A percentile compares a stretch with the other conserved stretches of the same genome.
phyloP scores from a whole-genome alignment of 2,329 filamentous ascomycete species.

The Colletotrichum melonis region DNA sequence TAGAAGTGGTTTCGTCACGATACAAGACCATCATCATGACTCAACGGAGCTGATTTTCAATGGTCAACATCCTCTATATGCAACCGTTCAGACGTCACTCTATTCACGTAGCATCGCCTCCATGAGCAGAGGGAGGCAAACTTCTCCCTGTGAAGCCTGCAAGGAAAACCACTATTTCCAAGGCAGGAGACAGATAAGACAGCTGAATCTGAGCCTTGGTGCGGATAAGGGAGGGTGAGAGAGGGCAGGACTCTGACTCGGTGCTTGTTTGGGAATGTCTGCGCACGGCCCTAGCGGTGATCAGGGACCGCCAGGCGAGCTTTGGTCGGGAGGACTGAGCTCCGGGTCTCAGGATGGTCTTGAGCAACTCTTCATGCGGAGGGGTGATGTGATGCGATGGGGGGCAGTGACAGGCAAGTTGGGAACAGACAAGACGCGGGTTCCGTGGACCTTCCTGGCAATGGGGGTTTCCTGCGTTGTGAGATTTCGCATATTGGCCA shows the following conservation, averaged over 20 bases:
- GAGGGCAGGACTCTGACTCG: constrained; percentile 22
- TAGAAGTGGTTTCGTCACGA: neutral
- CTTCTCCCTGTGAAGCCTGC: neutral
- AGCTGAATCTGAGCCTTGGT: too few species aligned
- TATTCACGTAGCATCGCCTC: neutral
- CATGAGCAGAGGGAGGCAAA: constrained; percentile 7
- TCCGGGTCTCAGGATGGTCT: constrained; percentile 34
- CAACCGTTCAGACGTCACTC: constrained; percentile 9
- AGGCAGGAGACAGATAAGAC: neutral
- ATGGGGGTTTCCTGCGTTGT: neutral
- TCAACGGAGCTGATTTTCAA: neutral
- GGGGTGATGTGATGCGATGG: neutral
- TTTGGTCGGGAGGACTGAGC: constrained; percentile 21
- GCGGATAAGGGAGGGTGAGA: neutral
- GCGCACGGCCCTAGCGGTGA: constrained; percentile 25
- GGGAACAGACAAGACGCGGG: neutral
- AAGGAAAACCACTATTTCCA: neutral
- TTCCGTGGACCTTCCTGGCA: neutral
- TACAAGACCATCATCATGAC: neutral
- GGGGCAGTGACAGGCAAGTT: neutral
- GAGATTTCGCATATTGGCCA: neutral
- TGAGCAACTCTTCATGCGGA: constrained; percentile 4
- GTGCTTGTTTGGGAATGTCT: constrained; percentile 13
- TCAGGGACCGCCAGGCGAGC: constrained; percentile 13
- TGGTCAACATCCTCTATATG: constrained; percentile 3